These are phyloP conservation scores for Moricandia arvensis DNA, from an alignment of 345 rosid species.

Conservation along the genomic window DNA sequence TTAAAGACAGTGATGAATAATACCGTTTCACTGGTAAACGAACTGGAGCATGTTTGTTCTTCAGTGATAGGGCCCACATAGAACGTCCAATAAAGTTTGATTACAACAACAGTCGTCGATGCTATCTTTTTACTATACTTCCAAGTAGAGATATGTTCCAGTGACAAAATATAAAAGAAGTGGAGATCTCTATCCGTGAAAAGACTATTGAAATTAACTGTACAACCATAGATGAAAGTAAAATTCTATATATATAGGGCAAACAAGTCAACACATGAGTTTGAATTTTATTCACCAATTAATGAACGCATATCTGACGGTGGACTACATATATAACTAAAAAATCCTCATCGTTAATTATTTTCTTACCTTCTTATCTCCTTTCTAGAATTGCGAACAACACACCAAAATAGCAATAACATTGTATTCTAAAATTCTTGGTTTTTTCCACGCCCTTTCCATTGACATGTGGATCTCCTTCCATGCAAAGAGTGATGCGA, in stretches of 20 bases:
- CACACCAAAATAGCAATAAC: background rate
- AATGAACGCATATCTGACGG: background rate
- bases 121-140: background rate
- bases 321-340: background rate
- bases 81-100: too few relatives aligned
- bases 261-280: background rate
- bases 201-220: background rate
- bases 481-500: too few relatives aligned
- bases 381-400: background rate
- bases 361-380: background rate
- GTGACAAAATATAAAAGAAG: too few relatives aligned
- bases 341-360: background rate
- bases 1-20: constrained; percentile 20
- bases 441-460: too few relatives aligned
- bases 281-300: background rate
- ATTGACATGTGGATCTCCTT: too few relatives aligned
- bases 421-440: too few relatives aligned
- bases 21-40: background rate
- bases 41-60: background rate
- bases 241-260: too few relatives aligned
- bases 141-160: too few relatives aligned
- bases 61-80: background rate
- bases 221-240: background rate
- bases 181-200: background rate
- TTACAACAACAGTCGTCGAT: too few relatives aligned